These are phyloP conservation scores for Pythium scleroteichum DNA, from an alignment of 352 stramenopile species.

Conservation along the genomic window DNA sequence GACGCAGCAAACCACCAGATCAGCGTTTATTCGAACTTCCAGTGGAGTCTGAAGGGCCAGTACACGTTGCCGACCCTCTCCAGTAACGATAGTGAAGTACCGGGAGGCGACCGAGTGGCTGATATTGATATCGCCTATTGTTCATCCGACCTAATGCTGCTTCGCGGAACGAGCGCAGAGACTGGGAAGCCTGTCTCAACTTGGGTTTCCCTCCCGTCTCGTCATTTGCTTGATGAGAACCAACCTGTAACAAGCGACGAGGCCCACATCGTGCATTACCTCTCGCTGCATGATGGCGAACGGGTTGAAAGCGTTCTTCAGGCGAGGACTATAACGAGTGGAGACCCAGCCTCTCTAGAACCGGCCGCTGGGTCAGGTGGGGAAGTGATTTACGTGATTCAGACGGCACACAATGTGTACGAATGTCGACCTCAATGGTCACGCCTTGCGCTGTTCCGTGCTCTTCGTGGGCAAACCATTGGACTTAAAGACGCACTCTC, in stretches of 20 bases:
- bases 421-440: slow-evolving; percentile 87
- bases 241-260: slow-evolving; percentile 24
- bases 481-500: slow-evolving; percentile 68
- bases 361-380: neutral
- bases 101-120: slow-evolving; percentile 5
- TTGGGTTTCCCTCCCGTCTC: slow-evolving; percentile 81
- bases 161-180: slow-evolving; percentile 51
- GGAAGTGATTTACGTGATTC: slow-evolving; percentile 67
- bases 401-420: slow-evolving; percentile 83
- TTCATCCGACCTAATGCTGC: slow-evolving; percentile 80
- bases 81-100: neutral
- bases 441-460: slow-evolving; percentile 75
- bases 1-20: slow-evolving; percentile 51
- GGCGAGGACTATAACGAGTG: slow-evolving; percentile 34
- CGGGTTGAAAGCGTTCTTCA: slow-evolving; percentile 73
- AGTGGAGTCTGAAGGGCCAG: slow-evolving; percentile 70
- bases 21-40: slow-evolving; percentile 78
- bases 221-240: slow-evolving; percentile 39
- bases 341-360: neutral
- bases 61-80: slow-evolving; percentile 62
- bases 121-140: slow-evolving; percentile 77
- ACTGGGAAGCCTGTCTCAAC: slow-evolving; percentile 52
- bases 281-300: slow-evolving; percentile 74
- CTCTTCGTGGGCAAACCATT: slow-evolving; percentile 57
- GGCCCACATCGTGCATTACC: slow-evolving; percentile 80